Percentiles rank a stretch among this genome's conserved stretches.
These are phyloP conservation scores for Macrocybe gigantea DNA, from an alignment of 768 basidiomycete genomes.

Conservation along the genomic window DNA sequence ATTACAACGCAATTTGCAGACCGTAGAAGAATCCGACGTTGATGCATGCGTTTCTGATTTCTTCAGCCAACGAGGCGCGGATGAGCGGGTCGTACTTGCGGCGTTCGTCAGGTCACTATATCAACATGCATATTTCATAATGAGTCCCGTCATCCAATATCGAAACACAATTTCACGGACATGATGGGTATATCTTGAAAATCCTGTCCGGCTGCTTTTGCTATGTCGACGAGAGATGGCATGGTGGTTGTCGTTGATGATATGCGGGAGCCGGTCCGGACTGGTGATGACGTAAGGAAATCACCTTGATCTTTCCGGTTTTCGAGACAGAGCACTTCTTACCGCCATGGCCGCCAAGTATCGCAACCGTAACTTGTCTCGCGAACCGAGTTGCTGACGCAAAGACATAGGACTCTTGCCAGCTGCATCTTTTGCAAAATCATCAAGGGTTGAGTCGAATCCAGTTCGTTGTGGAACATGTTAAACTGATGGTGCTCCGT, in stretches of 20 bases:
- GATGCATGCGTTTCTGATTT: conserved; percentile 72
- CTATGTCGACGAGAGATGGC: conserved; percentile 17
- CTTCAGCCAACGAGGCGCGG: conserved; percentile 41
- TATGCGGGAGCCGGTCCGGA: neutral
- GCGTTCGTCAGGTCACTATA: conserved; percentile 41
- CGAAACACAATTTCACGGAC: conserved; percentile 15
- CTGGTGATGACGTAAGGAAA: neutral
- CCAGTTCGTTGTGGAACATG: neutral
- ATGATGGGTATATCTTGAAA: conserved; percentile 34
- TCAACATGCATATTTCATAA: neutral
- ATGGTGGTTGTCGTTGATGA: conserved; percentile 2
- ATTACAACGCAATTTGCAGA: conserved; percentile 16
- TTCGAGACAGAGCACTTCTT: neutral
- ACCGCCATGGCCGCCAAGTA: conserved; percentile 33
- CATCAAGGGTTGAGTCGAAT: conserved; percentile 58
- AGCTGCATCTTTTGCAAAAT: conserved; percentile 94
- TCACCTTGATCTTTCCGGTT: neutral
- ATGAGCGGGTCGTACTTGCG: conserved; percentile 27
- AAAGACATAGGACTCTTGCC: conserved; percentile 41
- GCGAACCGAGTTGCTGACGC: neutral
- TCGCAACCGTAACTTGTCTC: neutral
- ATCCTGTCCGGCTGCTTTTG: conserved; percentile 12
- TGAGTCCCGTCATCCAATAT: too few relatives aligned
- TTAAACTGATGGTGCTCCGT: neutral
- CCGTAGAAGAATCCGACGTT: conserved; percentile 85